These are phyloP conservation scores for Calonectria montana DNA, from an alignment of 2,329 filamentous ascomycete genomes.

Conservation along the genomic window DNA sequence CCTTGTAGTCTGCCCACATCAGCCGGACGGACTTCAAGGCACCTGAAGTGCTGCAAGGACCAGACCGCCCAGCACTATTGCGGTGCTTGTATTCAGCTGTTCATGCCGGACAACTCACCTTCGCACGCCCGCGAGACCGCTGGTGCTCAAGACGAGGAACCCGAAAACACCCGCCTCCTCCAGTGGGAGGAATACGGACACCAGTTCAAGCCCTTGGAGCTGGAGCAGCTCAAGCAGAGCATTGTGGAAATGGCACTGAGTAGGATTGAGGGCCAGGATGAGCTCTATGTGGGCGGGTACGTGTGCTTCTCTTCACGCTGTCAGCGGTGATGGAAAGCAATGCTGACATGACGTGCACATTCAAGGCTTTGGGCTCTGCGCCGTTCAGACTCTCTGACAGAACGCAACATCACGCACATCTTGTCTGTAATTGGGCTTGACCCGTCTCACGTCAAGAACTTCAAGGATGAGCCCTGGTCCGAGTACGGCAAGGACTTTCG, in stretches of 20 bases:
- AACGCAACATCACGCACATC: slow-evolving; percentile 87
- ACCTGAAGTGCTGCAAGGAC: neutral
- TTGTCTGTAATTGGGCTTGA: slow-evolving; percentile 80
- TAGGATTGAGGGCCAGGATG: slow-evolving; percentile 54
- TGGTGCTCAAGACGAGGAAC: neutral
- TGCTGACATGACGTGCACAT: slow-evolving; percentile 51
- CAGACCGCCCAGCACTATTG: neutral
- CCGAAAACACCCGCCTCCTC: slow-evolving; percentile 25
- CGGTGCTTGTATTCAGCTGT: neutral
- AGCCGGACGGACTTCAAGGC: slow-evolving; percentile 1
- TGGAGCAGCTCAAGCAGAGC: slow-evolving; percentile 44
- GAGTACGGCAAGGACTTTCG: slow-evolving; percentile 69
- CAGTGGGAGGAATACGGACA: slow-evolving; percentile 43
- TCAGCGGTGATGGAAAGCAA: slow-evolving; percentile 22
- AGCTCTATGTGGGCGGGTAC: slow-evolving; percentile 55
- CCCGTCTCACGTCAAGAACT: slow-evolving; percentile 50
- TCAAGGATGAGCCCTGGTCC: slow-evolving; percentile 62
- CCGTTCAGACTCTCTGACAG: slow-evolving; percentile 75
- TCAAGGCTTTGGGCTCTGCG: slow-evolving; percentile 80
- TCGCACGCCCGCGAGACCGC: neutral
- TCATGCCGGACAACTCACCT: neutral
- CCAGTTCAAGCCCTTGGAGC: slow-evolving; percentile 32
- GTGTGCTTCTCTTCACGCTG: slow-evolving; percentile 29
- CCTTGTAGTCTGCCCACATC: slow-evolving; percentile 20
- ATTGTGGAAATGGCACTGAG: slow-evolving; percentile 56